Conservation (phyloP, 805 yeast genomes). For the Sungouiozyma ichnusensis region DNA sequence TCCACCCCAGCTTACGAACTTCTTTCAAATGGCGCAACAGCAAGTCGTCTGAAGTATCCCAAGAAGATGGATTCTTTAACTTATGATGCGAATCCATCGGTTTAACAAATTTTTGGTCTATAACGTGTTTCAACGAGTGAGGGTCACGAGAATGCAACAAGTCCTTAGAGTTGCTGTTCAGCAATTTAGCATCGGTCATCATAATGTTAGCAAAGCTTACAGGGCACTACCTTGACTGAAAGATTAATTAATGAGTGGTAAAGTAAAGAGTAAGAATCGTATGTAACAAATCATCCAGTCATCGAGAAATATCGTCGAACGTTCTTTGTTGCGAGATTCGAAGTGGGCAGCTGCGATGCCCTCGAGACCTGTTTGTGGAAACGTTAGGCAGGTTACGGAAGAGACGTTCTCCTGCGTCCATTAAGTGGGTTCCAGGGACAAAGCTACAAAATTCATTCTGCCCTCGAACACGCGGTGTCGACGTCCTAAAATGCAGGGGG, state of each 20-base stretch:
- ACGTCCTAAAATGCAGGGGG: not conserved
- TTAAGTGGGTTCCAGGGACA: not conserved
- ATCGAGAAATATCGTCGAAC: not conserved
- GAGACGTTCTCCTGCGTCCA: not conserved
- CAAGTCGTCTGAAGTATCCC: constrained; percentile 73
- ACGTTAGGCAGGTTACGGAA: not conserved
- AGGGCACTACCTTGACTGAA: too few species aligned
- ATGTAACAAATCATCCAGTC: not conserved
- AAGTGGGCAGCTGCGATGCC: not conserved
- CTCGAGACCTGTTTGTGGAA: not conserved
- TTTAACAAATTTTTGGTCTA: not conserved
- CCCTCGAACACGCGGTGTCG: not conserved
- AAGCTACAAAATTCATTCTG: not conserved
- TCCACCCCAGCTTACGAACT: constrained; percentile 78
- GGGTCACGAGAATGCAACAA: not conserved
- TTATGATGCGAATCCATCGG: not conserved
- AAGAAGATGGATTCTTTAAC: constrained; percentile 41
- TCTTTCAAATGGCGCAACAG: constrained; percentile 68
- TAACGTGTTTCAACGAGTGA: not conserved
- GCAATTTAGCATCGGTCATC: not conserved
- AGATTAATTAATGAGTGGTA: too few species aligned
- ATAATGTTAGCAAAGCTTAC: too few species aligned
- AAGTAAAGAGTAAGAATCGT: not conserved
- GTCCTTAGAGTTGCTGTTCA: not conserved
- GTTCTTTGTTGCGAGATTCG: not conserved